Percentiles rank a stretch among this genome's conserved stretches.
Evolutionary conservation across 345 rosid genomes (phyloP).

Genomic region (Bretschneidera sinensis): DNA sequence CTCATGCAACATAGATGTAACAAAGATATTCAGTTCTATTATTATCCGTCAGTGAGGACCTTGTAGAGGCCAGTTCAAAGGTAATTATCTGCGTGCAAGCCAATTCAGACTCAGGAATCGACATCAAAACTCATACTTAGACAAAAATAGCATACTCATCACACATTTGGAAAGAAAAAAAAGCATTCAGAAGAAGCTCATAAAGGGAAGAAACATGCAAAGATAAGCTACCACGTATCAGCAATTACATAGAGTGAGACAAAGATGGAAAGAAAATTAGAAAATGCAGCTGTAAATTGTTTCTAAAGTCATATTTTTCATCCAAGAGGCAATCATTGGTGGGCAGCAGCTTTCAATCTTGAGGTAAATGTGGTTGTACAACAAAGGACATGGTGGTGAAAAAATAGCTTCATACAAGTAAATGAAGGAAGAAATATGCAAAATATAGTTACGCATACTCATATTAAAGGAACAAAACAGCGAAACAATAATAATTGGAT

Average conservation of each 20-base stretch:
- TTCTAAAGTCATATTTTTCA: too few relatives aligned
- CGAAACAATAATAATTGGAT: too few relatives aligned
- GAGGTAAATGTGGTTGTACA: too few relatives aligned
- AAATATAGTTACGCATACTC: too few relatives aligned
- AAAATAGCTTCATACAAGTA: neutral
- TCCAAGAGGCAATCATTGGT: neutral
- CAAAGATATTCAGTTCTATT: too few relatives aligned
- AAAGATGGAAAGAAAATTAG: neutral
- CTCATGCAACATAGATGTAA: conserved; percentile 6
- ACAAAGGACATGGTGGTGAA: too few relatives aligned
- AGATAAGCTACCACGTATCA: too few relatives aligned
- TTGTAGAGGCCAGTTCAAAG: neutral
- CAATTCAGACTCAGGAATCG: too few relatives aligned
- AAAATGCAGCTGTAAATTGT: neutral
- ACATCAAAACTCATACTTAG: neutral
- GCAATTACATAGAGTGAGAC: too few relatives aligned
- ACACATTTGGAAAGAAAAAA: neutral
- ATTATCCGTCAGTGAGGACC: neutral
- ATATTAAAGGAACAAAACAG: too few relatives aligned
- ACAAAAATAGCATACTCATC: neutral
- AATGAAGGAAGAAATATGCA: too few relatives aligned
- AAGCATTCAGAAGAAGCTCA: neutral
- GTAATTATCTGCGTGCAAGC: neutral
- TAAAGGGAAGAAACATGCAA: neutral
- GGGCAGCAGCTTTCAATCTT: too few relatives aligned